A percentile compares a stretch with the other conserved stretches of the same genome.
phyloP scores from a whole-genome alignment of 2,329 filamentous ascomycete species.

The Alternaria consortialis region DNA sequence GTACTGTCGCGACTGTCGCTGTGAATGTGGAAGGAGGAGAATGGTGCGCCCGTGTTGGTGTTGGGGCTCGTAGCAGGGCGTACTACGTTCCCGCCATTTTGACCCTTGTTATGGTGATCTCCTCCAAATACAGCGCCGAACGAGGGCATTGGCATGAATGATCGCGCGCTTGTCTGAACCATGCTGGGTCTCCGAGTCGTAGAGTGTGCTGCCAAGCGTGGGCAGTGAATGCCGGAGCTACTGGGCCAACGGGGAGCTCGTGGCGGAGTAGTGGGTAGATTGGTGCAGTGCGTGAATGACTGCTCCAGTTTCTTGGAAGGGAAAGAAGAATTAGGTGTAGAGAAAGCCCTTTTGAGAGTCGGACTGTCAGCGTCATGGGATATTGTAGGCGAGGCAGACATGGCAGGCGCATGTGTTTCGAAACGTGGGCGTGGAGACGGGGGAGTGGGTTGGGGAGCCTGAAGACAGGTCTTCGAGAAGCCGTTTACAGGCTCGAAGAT shows the following conservation, averaged over 20 bases:
- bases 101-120: slow-evolving; percentile 61
- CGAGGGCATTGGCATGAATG: slow-evolving; percentile 67
- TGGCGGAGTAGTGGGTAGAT: slow-evolving; percentile 9
- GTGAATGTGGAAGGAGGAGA: slow-evolving; percentile 61
- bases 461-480: slow-evolving; percentile 8
- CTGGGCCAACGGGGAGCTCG: slow-evolving; percentile 26
- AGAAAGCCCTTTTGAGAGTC: slow-evolving; percentile 47
- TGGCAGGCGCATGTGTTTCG: slow-evolving; percentile 23
- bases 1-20: slow-evolving; percentile 80
- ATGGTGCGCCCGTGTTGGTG: slow-evolving; percentile 43
- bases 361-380: slow-evolving; percentile 47
- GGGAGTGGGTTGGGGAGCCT: slow-evolving; percentile 9
- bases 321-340: slow-evolving; percentile 46
- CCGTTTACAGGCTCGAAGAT: slow-evolving; percentile 11
- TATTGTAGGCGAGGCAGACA: slow-evolving; percentile 38
- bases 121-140: slow-evolving; percentile 80
- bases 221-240: slow-evolving; percentile 27
- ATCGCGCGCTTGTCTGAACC: slow-evolving; percentile 49
- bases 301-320: slow-evolving; percentile 41
- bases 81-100: slow-evolving; percentile 48
- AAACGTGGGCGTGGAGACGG: slow-evolving; percentile 14
- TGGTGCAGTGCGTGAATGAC: slow-evolving; percentile 22
- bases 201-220: slow-evolving; percentile 26
- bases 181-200: slow-evolving; percentile 43
- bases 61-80: slow-evolving; percentile 48